Percentiles rank a stretch among this genome's conserved stretches.
These are phyloP conservation scores for Arachis stenosperma DNA, from an alignment of 306 rosid genomes.

Conservation along the genomic window DNA sequence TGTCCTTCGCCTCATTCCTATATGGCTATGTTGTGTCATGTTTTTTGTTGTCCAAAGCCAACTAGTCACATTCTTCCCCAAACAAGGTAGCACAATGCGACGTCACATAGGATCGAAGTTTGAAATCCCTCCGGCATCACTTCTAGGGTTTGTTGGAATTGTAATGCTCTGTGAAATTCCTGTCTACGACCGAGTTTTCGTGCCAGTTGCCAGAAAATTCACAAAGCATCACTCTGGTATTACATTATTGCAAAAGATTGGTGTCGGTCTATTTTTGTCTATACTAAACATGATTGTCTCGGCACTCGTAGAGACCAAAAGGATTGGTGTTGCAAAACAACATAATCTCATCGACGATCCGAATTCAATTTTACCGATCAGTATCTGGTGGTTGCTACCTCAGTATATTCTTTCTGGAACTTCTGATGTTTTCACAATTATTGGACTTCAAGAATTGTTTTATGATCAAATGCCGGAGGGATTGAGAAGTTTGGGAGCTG, in stretches of 20 bases:
- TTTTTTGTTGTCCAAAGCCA: conserved; percentile 49
- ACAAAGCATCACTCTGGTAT: conserved; percentile 49
- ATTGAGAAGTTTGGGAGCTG: conserved; percentile 65
- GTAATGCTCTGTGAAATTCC: conserved; percentile 44
- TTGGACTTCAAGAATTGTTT: conserved; percentile 59
- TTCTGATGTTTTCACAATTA: conserved; percentile 45
- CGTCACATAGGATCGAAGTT: conserved; percentile 48
- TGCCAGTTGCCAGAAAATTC: conserved; percentile 40
- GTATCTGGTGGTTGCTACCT: conserved; percentile 66
- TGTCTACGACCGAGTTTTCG: conserved; percentile 47
- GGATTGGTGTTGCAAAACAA: conserved; percentile 42
- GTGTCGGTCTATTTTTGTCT: conserved; percentile 52
- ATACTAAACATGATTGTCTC: conserved; percentile 50
- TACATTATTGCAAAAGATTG: conserved; percentile 55
- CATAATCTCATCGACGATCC: conserved; percentile 45
- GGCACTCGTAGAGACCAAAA: conserved; percentile 51
- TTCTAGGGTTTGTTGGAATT: conserved; percentile 46
- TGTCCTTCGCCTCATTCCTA: conserved; percentile 51
- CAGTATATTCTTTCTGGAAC: conserved; percentile 45
- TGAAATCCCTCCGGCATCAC: conserved; percentile 51
- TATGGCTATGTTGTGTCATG: conserved; percentile 59
- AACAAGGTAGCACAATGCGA: conserved; percentile 54
- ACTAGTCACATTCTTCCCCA: conserved; percentile 52
- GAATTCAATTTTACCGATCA: conserved; percentile 46
- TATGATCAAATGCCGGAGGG: conserved; percentile 57